Evolutionary conservation across 2,329 filamentous ascomycete genomes (phyloP).

Genomic region (Diaporthe caulivora): DNA sequence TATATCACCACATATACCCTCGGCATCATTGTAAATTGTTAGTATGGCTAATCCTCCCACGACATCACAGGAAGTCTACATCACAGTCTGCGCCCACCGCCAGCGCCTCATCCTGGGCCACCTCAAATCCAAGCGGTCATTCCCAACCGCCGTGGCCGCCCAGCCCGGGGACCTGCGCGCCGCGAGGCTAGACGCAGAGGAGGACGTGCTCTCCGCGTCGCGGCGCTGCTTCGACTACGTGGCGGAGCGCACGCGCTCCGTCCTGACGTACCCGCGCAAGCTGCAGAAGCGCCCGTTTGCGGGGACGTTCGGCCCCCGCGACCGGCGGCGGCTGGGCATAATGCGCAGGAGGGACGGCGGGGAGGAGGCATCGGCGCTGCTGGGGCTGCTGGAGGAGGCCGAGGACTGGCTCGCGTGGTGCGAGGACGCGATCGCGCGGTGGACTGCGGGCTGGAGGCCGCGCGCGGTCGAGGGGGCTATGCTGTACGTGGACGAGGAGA

Average conservation of each 20-base stretch:
- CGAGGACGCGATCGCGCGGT: neutral
- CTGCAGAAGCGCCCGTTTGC: neutral
- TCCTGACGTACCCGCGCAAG: neutral
- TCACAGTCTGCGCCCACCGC: neutral
- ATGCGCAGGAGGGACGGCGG: neutral
- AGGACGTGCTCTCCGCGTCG: neutral
- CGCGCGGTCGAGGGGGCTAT: neutral
- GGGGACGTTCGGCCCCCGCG: neutral
- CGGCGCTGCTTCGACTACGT: neutral
- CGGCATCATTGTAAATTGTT: no score
- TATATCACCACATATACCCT: neutral
- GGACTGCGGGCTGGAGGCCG: neutral
- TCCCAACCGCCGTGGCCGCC: neutral
- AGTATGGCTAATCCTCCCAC: no score
- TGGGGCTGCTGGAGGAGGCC: neutral
- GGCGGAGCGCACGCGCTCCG: neutral
- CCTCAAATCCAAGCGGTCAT: neutral
- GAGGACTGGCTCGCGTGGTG: neutral
- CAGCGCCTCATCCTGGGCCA: neutral
- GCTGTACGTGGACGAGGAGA: slow-evolving; percentile 2
- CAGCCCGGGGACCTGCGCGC: neutral
- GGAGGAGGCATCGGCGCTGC: neutral
- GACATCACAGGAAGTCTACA: neutral
- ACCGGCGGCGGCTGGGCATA: neutral
- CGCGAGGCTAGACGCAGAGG: neutral